Conservation (phyloP, 2,329 filamentous ascomycete species). For the Diaporthe citriasiana region DNA sequence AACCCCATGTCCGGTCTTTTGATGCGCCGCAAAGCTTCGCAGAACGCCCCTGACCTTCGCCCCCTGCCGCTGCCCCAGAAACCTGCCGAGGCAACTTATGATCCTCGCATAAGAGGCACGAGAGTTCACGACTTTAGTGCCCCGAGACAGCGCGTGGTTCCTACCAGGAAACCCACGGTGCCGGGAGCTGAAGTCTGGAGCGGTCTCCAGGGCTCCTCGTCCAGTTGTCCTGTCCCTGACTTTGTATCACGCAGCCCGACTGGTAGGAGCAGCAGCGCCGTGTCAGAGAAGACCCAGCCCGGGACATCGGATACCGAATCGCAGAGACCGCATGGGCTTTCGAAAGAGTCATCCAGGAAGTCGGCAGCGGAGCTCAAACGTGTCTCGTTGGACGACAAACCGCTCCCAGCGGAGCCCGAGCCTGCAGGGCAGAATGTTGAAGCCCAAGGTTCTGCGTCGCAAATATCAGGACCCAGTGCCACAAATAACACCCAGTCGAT, state of each 20-base stretch:
- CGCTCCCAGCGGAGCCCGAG: constrained; percentile 44
- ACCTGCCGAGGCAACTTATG: constrained; percentile 65
- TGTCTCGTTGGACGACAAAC: constrained; percentile 45
- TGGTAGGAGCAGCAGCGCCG: constrained; percentile 34
- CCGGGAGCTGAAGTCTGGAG: constrained; percentile 39
- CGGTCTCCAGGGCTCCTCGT: constrained; percentile 27
- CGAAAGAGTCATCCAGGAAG: constrained; percentile 35
- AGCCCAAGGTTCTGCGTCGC: constrained; percentile 51
- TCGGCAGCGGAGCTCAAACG: constrained; percentile 20
- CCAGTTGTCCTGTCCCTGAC: constrained; percentile 10
- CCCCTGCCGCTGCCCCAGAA: constrained; percentile 57
- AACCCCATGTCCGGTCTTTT: constrained; percentile 72
- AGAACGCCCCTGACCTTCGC: constrained; percentile 60
- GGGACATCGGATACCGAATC: constrained; percentile 26
- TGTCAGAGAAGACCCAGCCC: constrained; percentile 35
- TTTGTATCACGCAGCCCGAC: constrained; percentile 31
- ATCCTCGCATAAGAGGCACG: constrained; percentile 75
- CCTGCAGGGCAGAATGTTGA: constrained; percentile 54
- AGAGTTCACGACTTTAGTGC: constrained; percentile 77
- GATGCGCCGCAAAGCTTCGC: constrained; percentile 68
- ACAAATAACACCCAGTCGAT: constrained; percentile 35
- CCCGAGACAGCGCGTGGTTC: constrained; percentile 60
- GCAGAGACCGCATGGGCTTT: constrained; percentile 14
- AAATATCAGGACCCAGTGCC: constrained; percentile 47
- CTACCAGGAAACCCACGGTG: constrained; percentile 38